A percentile compares a stretch with the other conserved stretches of the same genome.
Conservation (phyloP, 108 stramenopile species). For the Schizochytrium sp. region DNA sequence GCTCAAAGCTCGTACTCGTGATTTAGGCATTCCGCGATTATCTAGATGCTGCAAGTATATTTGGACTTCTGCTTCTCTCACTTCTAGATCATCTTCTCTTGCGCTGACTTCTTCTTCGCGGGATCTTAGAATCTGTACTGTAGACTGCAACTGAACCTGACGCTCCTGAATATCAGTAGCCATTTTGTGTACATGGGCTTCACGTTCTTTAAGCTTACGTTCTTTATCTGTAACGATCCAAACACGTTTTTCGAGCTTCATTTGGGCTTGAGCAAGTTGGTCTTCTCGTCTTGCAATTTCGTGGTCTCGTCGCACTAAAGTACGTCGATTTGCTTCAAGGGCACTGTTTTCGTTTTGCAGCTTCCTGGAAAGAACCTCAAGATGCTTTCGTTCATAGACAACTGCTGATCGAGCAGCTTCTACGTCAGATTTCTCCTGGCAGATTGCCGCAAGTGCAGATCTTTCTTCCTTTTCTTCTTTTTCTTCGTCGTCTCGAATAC, state of each 20-base stretch:
- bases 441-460: no score
- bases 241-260: background rate
- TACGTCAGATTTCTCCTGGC: no score
- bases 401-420: no score
- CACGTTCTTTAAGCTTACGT: background rate
- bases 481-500: no score
- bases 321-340: no score
- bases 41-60: background rate
- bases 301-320: no score
- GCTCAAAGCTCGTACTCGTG: no score
- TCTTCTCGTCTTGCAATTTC: no score
- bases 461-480: no score
- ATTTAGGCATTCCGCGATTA: background rate
- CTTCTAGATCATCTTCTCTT: conserved; percentile 17
- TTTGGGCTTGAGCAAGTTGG: background rate
- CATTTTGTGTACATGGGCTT: background rate
- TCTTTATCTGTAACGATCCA: background rate
- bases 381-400: no score
- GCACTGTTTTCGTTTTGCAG: no score
- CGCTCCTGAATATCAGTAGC: background rate
- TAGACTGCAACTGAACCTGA: background rate
- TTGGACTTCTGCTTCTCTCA: background rate
- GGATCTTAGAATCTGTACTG: background rate
- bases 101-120: background rate
- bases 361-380: no score